Base-by-base conservation (phyloP, 2,329 filamentous ascomycete species). In the Dendryphion nanum region DNA sequence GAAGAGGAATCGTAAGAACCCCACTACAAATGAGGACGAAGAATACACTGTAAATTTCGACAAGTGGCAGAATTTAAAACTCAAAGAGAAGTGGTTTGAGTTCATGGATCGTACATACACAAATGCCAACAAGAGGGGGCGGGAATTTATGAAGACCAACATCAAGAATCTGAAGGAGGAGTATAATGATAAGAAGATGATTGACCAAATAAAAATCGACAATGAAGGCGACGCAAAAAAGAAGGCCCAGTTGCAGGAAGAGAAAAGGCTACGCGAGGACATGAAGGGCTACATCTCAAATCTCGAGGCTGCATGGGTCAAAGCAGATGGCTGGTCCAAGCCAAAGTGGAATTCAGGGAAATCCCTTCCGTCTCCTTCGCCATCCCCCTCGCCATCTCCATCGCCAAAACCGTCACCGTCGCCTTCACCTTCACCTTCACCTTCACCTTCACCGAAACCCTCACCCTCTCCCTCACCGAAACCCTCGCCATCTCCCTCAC, bases 1-100 rank as follows among this genome's bases (percentile, higher is more conserved):
- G 15, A 17, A 18, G 6, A 29, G 34, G 15, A 30, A 29, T 18
- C 6, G n/a, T 14, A 7, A 7, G 6, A 17, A 7, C 29, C 29
- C 29, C 10, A 18, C 10, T 17, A 10, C 18, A 15, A 18, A 33
- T 33, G 12, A 19, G 12, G 8, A 6, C 7, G 21, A 10, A 19
- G 34, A 37, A 17, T 30, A 24, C 21, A 37, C 17, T 30, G 34
- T 37, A 29, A 37, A 8, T 14, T 37, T 30, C 16, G 17, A 37
- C 21, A 37, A 29, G 19, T 37, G 34, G 34, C 8, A 30, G 24
- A 15, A 15, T n/a, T 24, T 17, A 17, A 30, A 37, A 6, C 34
- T 37, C 13, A 37, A 37, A 37, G 34, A 37, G n/a, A 37, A 37
- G 16, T 37, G 34, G 34, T 37, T 29, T 24, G 34, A 15, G 6